Percentiles rank a stretch among this genome's conserved stretches.
phyloP scores from a whole-genome alignment of 2,329 filamentous ascomycete genomes.

The Bipolaris cookei region DNA sequence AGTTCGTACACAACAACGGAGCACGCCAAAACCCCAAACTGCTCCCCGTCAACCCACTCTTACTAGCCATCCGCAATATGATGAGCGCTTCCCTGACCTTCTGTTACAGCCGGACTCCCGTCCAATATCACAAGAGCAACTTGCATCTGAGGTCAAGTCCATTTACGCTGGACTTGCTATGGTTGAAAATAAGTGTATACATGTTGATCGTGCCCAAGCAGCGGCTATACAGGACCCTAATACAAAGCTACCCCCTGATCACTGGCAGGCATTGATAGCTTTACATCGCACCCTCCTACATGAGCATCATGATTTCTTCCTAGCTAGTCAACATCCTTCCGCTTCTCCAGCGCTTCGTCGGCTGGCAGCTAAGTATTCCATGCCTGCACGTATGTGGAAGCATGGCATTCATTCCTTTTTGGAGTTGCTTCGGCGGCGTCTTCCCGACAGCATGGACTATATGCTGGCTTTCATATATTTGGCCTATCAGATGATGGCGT shows the following conservation, averaged over 20 bases:
- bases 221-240: conserved; percentile 58
- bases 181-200: conserved; percentile 87
- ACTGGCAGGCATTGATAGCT: conserved; percentile 85
- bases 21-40: conserved; percentile 16
- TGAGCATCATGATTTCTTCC: conserved; percentile 70
- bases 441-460: conserved; percentile 80
- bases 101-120: conserved; percentile 67
- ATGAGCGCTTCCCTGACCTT: conserved; percentile 49
- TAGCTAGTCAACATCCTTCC: conserved; percentile 82
- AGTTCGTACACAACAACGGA: conserved; percentile 21
- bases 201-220: conserved; percentile 72
- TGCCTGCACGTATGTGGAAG: conserved; percentile 94
- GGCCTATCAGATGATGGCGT: conserved; percentile 86
- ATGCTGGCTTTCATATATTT: conserved; percentile 92
- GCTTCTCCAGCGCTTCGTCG: conserved; percentile 71
- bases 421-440: conserved; percentile 68
- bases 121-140: conserved; percentile 76
- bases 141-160: conserved; percentile 80
- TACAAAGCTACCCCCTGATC: conserved; percentile 62
- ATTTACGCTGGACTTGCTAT: conserved; percentile 85
- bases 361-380: conserved; percentile 80
- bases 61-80: conserved; percentile 40
- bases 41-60: conserved; percentile 40
- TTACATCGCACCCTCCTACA: conserved; percentile 81
- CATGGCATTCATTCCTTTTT: conserved; percentile 88